Evolutionary conservation across 2,329 filamentous ascomycete species (phyloP).

Genomic region (Botryosphaeria agaves): DNA sequence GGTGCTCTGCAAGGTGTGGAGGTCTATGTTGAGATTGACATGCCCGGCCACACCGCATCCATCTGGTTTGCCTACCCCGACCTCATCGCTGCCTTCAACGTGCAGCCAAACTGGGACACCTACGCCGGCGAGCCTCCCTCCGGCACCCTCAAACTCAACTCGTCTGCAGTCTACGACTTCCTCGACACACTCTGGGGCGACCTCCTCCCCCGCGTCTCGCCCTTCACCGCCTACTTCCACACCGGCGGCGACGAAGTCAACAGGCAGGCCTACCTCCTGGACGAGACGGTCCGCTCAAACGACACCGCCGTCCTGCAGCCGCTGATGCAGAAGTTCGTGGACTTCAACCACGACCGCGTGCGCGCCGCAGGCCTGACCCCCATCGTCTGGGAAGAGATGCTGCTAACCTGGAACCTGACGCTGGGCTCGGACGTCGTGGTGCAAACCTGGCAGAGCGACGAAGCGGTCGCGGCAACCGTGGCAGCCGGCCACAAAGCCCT

Average conservation of each 20-base stretch:
- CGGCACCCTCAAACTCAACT: slow-evolving; percentile 60
- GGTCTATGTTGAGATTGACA: slow-evolving; percentile 61
- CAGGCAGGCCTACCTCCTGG: slow-evolving; percentile 53
- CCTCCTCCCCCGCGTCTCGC: slow-evolving; percentile 51
- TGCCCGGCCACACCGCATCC: slow-evolving; percentile 60
- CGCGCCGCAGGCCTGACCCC: slow-evolving; percentile 48
- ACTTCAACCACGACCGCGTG: slow-evolving; percentile 50
- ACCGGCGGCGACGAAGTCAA: slow-evolving; percentile 82
- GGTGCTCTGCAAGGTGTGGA: slow-evolving; percentile 51
- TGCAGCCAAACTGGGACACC: slow-evolving; percentile 33
- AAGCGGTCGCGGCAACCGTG: slow-evolving; percentile 42
- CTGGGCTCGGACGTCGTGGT: slow-evolving; percentile 55
- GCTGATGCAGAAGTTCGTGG: slow-evolving; percentile 61
- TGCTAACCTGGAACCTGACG: slow-evolving; percentile 59
- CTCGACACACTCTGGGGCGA: slow-evolving; percentile 58
- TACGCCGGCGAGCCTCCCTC: slow-evolving; percentile 38
- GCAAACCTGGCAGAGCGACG: slow-evolving; percentile 58
- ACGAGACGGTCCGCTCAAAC: slow-evolving; percentile 54
- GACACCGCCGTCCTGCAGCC: slow-evolving; percentile 48
- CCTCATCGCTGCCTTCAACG: slow-evolving; percentile 46
- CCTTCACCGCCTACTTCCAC: slow-evolving; percentile 63
- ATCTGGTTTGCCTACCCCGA: slow-evolving; percentile 52
- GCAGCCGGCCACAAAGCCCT: slow-evolving; percentile 51
- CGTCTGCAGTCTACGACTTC: slow-evolving; percentile 50
- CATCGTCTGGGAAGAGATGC: slow-evolving; percentile 80